Evolutionary conservation across 2,329 filamentous ascomycete species (phyloP).

Genomic region (Cladorrhinum sp.): DNA sequence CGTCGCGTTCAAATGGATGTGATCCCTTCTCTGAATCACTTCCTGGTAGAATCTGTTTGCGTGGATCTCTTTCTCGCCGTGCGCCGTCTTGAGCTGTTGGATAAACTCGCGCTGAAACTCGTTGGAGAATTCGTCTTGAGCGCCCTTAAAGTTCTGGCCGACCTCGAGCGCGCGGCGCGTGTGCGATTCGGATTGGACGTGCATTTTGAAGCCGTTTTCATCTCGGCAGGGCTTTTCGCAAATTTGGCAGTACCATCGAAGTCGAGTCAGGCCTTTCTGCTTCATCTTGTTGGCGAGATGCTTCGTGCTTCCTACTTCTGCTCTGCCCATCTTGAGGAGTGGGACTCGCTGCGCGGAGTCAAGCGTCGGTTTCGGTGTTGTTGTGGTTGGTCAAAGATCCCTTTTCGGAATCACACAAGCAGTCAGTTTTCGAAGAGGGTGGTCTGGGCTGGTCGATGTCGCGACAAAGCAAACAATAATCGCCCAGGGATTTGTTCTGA

Average conservation of each 20-base stretch:
- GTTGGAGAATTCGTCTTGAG: conserved; percentile 78
- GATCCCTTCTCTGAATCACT: conserved; percentile 82
- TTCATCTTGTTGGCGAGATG: conserved; percentile 89
- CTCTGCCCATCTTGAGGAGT: conserved; percentile 71
- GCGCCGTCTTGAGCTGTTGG: conserved; percentile 71
- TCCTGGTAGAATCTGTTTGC: conserved; percentile 95
- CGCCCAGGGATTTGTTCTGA: not conserved
- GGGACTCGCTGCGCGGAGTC: conserved; percentile 25
- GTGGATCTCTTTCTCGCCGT: conserved; percentile 86
- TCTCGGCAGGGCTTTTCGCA: conserved; percentile 55
- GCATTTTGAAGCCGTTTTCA: conserved; percentile 89
- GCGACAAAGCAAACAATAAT: not conserved
- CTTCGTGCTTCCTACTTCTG: conserved; percentile 90
- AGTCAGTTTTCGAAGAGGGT: not conserved
- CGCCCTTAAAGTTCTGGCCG: conserved; percentile 79
- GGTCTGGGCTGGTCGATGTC: not conserved
- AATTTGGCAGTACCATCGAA: conserved; percentile 62
- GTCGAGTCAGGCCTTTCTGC: conserved; percentile 69
- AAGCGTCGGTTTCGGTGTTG: conserved; percentile 11
- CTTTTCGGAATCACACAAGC: not conserved
- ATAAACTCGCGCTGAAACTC: conserved; percentile 82
- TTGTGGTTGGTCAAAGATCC: not conserved
- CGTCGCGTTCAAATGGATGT: conserved; percentile 92
- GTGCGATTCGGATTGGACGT: conserved; percentile 79
- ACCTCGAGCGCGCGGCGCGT: conserved; percentile 86